Evolutionary conservation across 2,329 filamentous ascomycete species (phyloP).

Genomic region (Alternaria conjuncta): DNA sequence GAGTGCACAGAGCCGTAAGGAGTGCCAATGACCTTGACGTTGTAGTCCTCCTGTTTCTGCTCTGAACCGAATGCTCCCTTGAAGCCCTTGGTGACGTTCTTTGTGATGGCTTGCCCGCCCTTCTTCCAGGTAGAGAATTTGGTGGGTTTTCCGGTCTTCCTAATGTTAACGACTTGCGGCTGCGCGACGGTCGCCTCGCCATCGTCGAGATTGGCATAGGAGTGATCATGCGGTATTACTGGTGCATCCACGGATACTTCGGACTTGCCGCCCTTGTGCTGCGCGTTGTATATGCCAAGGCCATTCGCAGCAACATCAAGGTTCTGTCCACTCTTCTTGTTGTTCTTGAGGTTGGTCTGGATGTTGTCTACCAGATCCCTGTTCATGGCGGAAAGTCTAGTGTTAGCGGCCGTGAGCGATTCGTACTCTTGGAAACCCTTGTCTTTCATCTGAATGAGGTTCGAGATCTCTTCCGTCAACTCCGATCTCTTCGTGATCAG

Average conservation of each 20-base stretch:
- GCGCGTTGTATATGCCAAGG: constrained; percentile 65
- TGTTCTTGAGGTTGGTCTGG: constrained; percentile 88
- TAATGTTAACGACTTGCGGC: constrained; percentile 93
- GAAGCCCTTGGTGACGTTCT: constrained; percentile 91
- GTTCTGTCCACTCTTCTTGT: constrained; percentile 58
- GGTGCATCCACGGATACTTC: constrained; percentile 53
- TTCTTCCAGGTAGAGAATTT: constrained; percentile 99
- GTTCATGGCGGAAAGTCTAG: constrained; percentile 92
- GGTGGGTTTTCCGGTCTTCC: constrained; percentile 84
- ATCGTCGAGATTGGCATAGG: constrained; percentile 60
- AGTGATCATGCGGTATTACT: constrained; percentile 42
- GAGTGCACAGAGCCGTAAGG: constrained; percentile 47
- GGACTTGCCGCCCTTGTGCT: constrained; percentile 47
- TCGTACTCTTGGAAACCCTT: constrained; percentile 95
- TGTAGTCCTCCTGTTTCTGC: constrained; percentile 62
- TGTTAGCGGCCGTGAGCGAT: constrained; percentile 91
- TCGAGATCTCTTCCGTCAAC: constrained; percentile 82
- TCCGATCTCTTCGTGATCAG: constrained; percentile 87
- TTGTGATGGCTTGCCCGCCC: constrained; percentile 89
- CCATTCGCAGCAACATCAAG: constrained; percentile 60
- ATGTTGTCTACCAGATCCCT: constrained; percentile 94
- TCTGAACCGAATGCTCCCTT: constrained; percentile 82
- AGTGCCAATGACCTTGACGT: constrained; percentile 57
- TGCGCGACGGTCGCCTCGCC: constrained; percentile 68
- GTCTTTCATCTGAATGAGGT: constrained; percentile 84